Conservation (phyloP, 345 rosid species). For the Populus simonii region DNA sequence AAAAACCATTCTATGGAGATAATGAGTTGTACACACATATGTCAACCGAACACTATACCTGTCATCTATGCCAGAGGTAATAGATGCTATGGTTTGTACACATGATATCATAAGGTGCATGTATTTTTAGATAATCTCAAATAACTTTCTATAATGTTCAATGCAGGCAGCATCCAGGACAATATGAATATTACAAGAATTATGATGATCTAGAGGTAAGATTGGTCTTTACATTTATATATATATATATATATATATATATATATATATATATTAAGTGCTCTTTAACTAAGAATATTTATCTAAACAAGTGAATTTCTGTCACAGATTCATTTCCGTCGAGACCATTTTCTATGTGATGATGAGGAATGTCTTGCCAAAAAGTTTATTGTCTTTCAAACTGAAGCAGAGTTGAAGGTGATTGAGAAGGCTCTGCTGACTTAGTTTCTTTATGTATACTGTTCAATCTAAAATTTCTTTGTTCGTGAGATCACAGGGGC, state of each 20-base stretch:
- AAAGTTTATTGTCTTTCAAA: slow-evolving; percentile 80
- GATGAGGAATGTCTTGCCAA: slow-evolving; percentile 91
- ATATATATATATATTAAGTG: not conserved
- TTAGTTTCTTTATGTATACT: not conserved
- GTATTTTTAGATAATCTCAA: not conserved
- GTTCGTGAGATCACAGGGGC: not conserved
- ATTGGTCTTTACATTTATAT: not conserved
- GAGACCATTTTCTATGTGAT: slow-evolving; percentile 88
- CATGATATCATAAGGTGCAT: not conserved
- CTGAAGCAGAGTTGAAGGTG: slow-evolving; percentile 93
- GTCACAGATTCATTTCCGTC: slow-evolving; percentile 79
- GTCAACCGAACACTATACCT: slow-evolving; percentile 88
- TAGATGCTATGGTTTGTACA: not conserved
- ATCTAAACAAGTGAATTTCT: slow-evolving; percentile 12
- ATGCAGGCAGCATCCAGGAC: slow-evolving; percentile 88
- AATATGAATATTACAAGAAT: slow-evolving; percentile 77
- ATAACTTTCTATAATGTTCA: not conserved
- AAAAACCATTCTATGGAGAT: slow-evolving; percentile 84
- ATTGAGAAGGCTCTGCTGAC: not conserved
- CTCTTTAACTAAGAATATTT: not conserved
- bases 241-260: slow-evolving; percentile 1
- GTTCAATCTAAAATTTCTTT: not conserved
- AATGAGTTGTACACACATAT: slow-evolving; percentile 85
- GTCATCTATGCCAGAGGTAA: slow-evolving; percentile 93
- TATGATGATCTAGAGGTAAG: slow-evolving; percentile 91